Evolutionary conservation across 225 moss, liverwort and hornwort genomes (phyloP), one percentile per base, ranked within the genome.

Genomic region (Physcomitrium patens): DNA sequence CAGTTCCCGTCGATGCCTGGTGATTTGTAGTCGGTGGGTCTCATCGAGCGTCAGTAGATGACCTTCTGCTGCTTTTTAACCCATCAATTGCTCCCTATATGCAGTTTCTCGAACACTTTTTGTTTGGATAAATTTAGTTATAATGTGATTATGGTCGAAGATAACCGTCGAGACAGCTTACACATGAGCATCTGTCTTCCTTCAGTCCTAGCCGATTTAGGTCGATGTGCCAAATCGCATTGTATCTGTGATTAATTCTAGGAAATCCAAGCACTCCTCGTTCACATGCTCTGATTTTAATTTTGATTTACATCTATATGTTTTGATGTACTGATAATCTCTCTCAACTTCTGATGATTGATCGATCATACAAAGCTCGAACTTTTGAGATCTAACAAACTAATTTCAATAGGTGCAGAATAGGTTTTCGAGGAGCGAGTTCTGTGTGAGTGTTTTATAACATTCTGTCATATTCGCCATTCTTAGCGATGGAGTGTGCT

Each of bases 401-500:
- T 43, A 43, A 14, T 14, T 17, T 67, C 17, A 37, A 18, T 68
- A 19, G 50, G 12, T 28, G 14, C 31, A 60, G 60, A 58, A 71
- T 0, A 41, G 23, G 10, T 7, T 55, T 12, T 65, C n/a, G 54
- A 65, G 54, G 65, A 1, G 54, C 12, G 37, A 12, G 31, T 37
- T 65, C 26, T 23, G 65, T 43, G 74, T 44, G 74, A 74, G 23
- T 9, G 41, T 65, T 2, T 0, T 18, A 12, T 14, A 51, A 15
- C 37, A 9, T 19, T 31, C 51, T 31, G 24, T 23, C 64, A 9
- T 43, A 54, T 24, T 75, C 64, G 9, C 31, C 46, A 73, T 15
- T 31, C 31, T 0, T 13, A 24, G 44, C 58, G 75, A 76, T 80
- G 80, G 80, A 80, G 12, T 57, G 65, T 70, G 70, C 26, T 70